Conservation (phyloP, 2,329 filamentous ascomycete genomes). For the Trichoderma atrobrunneum region DNA sequence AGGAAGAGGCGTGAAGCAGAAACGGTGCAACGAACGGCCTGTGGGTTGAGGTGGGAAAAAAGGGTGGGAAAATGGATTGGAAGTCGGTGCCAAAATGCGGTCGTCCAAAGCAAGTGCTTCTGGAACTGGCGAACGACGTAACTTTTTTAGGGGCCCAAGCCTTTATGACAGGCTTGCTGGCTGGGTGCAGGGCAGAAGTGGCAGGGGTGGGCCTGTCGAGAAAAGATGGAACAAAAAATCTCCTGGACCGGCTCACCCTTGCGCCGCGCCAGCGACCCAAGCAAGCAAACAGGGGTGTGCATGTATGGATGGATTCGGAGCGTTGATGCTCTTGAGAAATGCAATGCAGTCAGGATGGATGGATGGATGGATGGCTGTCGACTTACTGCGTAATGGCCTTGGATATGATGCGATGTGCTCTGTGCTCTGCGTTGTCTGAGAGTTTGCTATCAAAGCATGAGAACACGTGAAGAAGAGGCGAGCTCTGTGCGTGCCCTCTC, state of each 20-base stretch:
- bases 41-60: conserved; percentile 7
- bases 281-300: conserved; percentile 17
- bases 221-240: conserved; percentile 21
- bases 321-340: not conserved
- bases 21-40: conserved; percentile 9
- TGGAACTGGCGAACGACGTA: conserved; percentile 22
- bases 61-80: conserved; percentile 6
- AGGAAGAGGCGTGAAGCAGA: conserved; percentile 18
- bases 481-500: not conserved
- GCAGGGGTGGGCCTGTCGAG: conserved; percentile 9
- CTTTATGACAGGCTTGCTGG: conserved; percentile 20
- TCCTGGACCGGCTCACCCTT: conserved; percentile 23
- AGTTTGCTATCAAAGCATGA: not conserved
- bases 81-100: conserved; percentile 18
- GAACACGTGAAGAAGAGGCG: not conserved
- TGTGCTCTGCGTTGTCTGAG: not conserved
- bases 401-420: not conserved
- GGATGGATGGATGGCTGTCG: not conserved
- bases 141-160: conserved; percentile 24
- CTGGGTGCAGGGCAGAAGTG: conserved; percentile 14
- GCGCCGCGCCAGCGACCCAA: conserved; percentile 20
- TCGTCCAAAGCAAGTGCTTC: conserved; percentile 17
- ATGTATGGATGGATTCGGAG: not conserved
- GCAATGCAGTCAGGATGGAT: not conserved
- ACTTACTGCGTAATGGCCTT: not conserved